Evolutionary conservation across 176 grass and related monocot species (phyloP), one percentile per base, ranked within the genome.

Genomic region (Avena sativa): DNA sequence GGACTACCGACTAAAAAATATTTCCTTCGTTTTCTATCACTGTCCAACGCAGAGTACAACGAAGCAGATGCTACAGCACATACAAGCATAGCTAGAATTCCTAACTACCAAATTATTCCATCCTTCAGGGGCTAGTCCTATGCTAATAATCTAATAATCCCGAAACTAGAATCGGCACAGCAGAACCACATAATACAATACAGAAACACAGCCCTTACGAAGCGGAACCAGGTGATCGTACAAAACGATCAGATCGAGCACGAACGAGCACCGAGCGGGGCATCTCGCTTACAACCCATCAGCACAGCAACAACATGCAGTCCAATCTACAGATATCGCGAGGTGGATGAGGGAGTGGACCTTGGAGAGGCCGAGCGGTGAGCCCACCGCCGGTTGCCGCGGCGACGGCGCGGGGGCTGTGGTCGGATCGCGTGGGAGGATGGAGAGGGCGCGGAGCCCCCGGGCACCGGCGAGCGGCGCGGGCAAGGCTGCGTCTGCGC

Each of bases 361-460:
- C 89, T 91, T 93, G 83, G 86, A 64, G 51, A 69, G 79, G 79
- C 80, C 53, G 62, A 91, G 79, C 75, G 38, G 82, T 23, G 73
- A 81, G 53, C 63, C 60, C 25, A 56, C 66, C 52, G 47, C 58
- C 9, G 60, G 64, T 19, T 81, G 83, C n/a, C 78, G 56, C 19
- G 23, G 86, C 53, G 71, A 62, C 44, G 56, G 50, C 52, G 58
- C 20, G 66, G 46, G 46, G 71, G 71, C 3, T 0, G 87, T 12
- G 47, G 78, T 30, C 77, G 81, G 82, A 71, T 88, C 72, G 64
- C 53, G 72, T 47, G 78, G 85, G 16, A 90, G 77, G 70, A 78
- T 59, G 64, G 85, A 58, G 38, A 90, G 81, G 52, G 81, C 8
- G 63, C 49, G 63, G 78, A 87, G 1, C 8, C 51, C 85, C 30